These are phyloP conservation scores for Neonectria neomacrospora DNA, from an alignment of 2,329 filamentous ascomycete species.

Conservation along the genomic window DNA sequence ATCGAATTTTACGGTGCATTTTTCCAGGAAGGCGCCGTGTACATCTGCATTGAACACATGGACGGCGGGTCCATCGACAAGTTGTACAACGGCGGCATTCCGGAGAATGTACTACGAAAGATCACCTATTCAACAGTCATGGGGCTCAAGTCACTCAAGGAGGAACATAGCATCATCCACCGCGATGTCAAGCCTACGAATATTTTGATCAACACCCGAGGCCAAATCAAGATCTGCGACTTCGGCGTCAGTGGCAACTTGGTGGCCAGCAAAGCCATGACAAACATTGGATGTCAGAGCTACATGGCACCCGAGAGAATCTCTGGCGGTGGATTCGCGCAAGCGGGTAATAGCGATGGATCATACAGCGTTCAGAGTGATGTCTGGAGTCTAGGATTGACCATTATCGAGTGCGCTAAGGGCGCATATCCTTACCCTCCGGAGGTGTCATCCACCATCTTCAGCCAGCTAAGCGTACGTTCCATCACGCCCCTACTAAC, in stretches of 20 bases:
- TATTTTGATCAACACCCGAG: constrained; percentile 88
- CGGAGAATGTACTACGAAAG: constrained; percentile 87
- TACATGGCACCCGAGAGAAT: constrained; percentile 99
- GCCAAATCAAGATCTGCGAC: constrained; percentile 97
- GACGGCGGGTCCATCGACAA: constrained; percentile 98
- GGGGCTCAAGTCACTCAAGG: constrained; percentile 92
- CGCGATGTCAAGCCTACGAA: constrained; percentile 99
- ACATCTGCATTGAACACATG: constrained; percentile 99
- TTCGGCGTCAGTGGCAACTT: constrained; percentile 97
- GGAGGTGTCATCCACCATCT: constrained; percentile 97
- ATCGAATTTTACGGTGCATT: constrained; percentile 99
- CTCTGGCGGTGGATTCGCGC: constrained; percentile 82
- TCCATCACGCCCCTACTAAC: neutral
- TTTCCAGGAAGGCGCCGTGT: constrained; percentile 98
- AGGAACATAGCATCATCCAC: constrained; percentile 99
- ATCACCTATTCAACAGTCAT: constrained; percentile 90
- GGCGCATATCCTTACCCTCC: constrained; percentile 96
- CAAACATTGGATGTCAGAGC: constrained; percentile 98
- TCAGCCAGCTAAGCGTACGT: constrained; percentile 95
- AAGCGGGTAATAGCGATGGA: constrained; percentile 75
- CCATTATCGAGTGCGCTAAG: constrained; percentile 95
- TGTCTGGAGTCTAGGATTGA: constrained; percentile 95
- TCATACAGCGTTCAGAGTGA: constrained; percentile 98
- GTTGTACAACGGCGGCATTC: constrained; percentile 88
- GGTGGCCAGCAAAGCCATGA: constrained; percentile 97